These are phyloP conservation scores for Metschnikowia noctiluminum DNA, from an alignment of 805 yeast species.

Conservation along the genomic window DNA sequence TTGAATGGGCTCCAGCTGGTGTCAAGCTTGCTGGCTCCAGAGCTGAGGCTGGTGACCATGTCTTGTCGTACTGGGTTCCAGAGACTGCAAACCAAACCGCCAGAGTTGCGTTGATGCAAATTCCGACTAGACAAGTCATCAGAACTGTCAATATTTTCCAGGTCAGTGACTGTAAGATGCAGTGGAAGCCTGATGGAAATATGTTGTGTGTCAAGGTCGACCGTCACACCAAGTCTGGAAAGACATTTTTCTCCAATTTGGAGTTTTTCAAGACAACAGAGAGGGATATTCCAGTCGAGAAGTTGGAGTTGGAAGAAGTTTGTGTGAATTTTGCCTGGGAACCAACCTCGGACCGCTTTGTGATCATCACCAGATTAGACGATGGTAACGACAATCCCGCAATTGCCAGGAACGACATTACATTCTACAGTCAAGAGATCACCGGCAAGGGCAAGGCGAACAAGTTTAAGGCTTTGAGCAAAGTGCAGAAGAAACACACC, in stretches of 20 bases:
- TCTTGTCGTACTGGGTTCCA: slow-evolving; percentile 95
- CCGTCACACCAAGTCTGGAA: slow-evolving; percentile 93
- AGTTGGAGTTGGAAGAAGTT: slow-evolving; percentile 86
- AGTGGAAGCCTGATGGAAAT: slow-evolving; percentile 90
- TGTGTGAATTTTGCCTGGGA: slow-evolving; percentile 93
- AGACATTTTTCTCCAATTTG: slow-evolving; percentile 85
- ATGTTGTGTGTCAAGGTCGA: slow-evolving; percentile 91
- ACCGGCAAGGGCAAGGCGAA: slow-evolving; percentile 46
- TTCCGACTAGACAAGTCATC: slow-evolving; percentile 76
- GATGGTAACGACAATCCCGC: slow-evolving; percentile 59
- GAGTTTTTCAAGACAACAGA: slow-evolving; percentile 88
- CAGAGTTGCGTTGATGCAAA: slow-evolving; percentile 84
- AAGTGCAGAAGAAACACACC: slow-evolving; percentile 57
- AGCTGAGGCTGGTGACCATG: slow-evolving; percentile 53
- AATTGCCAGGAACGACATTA: slow-evolving; percentile 59
- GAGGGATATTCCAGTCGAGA: slow-evolving; percentile 91
- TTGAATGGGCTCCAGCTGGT: slow-evolving; percentile 92
- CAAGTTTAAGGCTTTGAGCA: slow-evolving; percentile 58
- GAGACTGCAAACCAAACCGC: slow-evolving; percentile 91
- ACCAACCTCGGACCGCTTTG: slow-evolving; percentile 85
- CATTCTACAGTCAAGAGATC: slow-evolving; percentile 79
- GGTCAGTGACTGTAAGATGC: slow-evolving; percentile 83
- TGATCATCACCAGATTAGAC: slow-evolving; percentile 65
- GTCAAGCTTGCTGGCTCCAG: slow-evolving; percentile 60
- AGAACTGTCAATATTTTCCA: slow-evolving; percentile 94